Evolutionary conservation across 352 stramenopile species (phyloP).

Genomic region (Globisporangium apiculatum): DNA sequence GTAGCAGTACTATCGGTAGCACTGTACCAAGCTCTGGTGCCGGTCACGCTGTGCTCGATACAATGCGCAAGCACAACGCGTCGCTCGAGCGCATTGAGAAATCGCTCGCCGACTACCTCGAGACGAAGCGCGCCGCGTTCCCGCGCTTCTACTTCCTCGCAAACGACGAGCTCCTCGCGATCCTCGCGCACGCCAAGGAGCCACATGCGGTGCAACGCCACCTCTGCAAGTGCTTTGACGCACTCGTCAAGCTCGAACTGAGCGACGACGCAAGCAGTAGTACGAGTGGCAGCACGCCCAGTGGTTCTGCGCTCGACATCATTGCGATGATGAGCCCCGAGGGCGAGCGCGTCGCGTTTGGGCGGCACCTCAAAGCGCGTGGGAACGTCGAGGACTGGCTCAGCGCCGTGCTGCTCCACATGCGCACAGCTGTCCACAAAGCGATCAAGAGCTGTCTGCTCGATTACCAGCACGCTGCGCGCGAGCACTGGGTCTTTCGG

Average conservation of each 20-base stretch:
- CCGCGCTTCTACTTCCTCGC: slow-evolving; percentile 87
- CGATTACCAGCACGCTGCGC: slow-evolving; percentile 82
- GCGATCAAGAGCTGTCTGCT: slow-evolving; percentile 71
- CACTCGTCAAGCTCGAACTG: slow-evolving; percentile 70
- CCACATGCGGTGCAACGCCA: slow-evolving; percentile 73
- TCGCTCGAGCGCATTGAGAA: slow-evolving; percentile 74
- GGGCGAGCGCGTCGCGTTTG: slow-evolving; percentile 72
- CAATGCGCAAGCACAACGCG: slow-evolving; percentile 56
- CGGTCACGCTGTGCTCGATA: slow-evolving; percentile 47
- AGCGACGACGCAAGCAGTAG: slow-evolving; percentile 25
- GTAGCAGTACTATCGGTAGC: slow-evolving; percentile 4
- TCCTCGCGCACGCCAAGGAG: slow-evolving; percentile 75
- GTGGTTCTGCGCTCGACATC: slow-evolving; percentile 42
- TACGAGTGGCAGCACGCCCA: slow-evolving; percentile 13
- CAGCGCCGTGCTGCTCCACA: slow-evolving; percentile 59
- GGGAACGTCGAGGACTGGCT: slow-evolving; percentile 88
- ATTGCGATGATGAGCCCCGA: slow-evolving; percentile 77
- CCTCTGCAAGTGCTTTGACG: slow-evolving; percentile 83
- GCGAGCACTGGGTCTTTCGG: slow-evolving; percentile 80
- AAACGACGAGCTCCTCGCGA: slow-evolving; percentile 83
- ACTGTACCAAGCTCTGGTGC: slow-evolving; percentile 8
- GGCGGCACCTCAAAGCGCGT: slow-evolving; percentile 66
- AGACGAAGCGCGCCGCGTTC: slow-evolving; percentile 81
- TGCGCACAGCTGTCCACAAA: slow-evolving; percentile 62
- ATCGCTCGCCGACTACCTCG: slow-evolving; percentile 75